Conservation (phyloP, 2,329 filamentous ascomycete genomes). For the Immersiporthe knoxdaviesiana region DNA sequence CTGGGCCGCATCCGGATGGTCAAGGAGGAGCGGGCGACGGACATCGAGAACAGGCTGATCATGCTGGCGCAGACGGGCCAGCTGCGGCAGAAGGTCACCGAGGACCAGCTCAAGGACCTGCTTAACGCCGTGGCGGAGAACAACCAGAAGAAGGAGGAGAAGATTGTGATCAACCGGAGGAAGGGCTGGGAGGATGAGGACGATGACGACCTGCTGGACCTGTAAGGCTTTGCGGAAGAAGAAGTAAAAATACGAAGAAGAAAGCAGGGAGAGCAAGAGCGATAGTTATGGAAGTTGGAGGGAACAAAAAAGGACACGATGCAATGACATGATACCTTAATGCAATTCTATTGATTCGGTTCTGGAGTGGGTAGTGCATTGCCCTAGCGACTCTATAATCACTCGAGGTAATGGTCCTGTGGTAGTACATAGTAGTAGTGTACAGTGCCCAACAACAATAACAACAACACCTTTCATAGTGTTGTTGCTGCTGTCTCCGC, state of each 20-base stretch:
- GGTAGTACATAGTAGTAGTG: neutral
- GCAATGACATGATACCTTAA: constrained; percentile 28
- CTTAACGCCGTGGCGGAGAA: constrained; percentile 82
- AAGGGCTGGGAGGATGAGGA: constrained; percentile 87
- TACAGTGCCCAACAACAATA: neutral
- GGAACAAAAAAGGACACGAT: constrained; percentile 13
- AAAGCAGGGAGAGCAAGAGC: no score
- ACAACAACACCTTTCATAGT: neutral
- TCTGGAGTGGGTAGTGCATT: neutral
- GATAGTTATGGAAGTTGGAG: neutral
- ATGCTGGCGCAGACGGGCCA: constrained; percentile 88
- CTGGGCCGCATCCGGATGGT: constrained; percentile 93
- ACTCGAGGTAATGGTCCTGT: constrained; percentile 8
- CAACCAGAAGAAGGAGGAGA: constrained; percentile 73
- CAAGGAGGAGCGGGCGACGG: constrained; percentile 85
- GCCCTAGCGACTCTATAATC: neutral
- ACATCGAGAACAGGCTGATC: constrained; percentile 91
- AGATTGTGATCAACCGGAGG: constrained; percentile 83
- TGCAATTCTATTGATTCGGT: constrained; percentile 20
- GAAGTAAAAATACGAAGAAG: neutral
- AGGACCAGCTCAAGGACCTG: constrained; percentile 91
- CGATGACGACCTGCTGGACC: constrained; percentile 73
- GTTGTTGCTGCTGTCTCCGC: neutral
- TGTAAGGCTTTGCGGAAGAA: constrained; percentile 42
- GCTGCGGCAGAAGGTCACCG: constrained; percentile 83